Evolutionary conservation across 257 asterid genomes (phyloP).

Genomic region (Mentha longifolia): DNA sequence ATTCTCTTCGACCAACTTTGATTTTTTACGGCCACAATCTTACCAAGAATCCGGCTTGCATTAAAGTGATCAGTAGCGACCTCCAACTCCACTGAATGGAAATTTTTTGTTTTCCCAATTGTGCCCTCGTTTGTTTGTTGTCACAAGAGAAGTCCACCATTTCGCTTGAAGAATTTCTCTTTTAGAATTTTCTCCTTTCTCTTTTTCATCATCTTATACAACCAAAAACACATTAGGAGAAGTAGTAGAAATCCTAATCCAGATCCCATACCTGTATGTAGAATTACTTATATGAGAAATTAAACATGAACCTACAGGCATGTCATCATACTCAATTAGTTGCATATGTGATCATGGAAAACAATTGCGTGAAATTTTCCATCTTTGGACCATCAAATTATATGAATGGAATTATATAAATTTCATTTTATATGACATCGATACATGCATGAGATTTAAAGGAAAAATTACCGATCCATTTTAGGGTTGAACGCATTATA

Average conservation of each 20-base stretch:
- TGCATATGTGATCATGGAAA: too few species aligned
- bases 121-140: neutral
- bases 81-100: conserved; percentile 13
- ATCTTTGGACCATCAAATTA: too few species aligned
- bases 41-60: conserved; percentile 21
- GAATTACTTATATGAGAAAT: too few species aligned
- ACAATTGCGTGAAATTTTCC: too few species aligned
- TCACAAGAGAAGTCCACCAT: conserved; percentile 7
- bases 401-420: too few species aligned
- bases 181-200: neutral
- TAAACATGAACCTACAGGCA: too few species aligned
- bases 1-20: conserved; percentile 23
- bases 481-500: too few species aligned
- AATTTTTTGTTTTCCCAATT: conserved; percentile 14
- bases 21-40: conserved; percentile 29
- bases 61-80: conserved; percentile 22
- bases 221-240: neutral
- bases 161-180: conserved; percentile 14
- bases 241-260: neutral
- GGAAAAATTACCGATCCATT: too few species aligned
- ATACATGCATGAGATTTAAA: too few species aligned
- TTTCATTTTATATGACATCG: too few species aligned
- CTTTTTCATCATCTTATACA: neutral
- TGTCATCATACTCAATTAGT: too few species aligned
- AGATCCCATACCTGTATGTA: neutral